Evolutionary conservation across 805 yeast genomes (phyloP), one percentile per base, ranked within the genome.

Genomic region (Kodamaea kaohsiungensis): DNA sequence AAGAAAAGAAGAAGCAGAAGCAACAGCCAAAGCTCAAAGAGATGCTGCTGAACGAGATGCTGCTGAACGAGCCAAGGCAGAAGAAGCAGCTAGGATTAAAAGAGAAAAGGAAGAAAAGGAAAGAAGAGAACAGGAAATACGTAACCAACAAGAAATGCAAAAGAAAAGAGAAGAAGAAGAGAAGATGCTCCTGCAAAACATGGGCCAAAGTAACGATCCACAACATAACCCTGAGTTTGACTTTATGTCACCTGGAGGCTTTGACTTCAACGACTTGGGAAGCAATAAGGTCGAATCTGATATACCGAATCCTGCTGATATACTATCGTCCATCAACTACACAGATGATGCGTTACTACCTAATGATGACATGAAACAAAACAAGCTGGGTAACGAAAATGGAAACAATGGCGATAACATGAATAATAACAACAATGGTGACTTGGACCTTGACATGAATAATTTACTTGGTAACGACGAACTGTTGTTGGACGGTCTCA

Each of bases 401-500:
- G 45, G 45, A 17, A 42, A 52, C 51, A 46, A 35, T 25, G 40
- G 15, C 27, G 55, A 45, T 19, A 40, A 33, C 7, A 35, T n/a
- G 40, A 43, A 38, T 30, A 51, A 53, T 39, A 49, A 49, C 12
- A 33, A 42, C 12, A 33, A 42, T 6, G 39, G 43, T 15, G 55
- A 56, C 43, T 22, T 54, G 17, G 58, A 70, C 50, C 51, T 70
- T 38, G 75, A 72, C 49, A 65, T 71, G 66, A 71, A 75, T 57
- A 71, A 70, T 45, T 60, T 74, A 45, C 58, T 75, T 27, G 77
- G 71, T 4, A 73, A 68, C 52, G 75, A 71, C 53, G 76, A 71
- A 56, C 73, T 71, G 67, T 60, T 74, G n/a, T 60, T 76, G 17
- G 79, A 76, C 53, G 80, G 77, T 6, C 61, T 76, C 43, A 73